Base-by-base conservation (phyloP, 805 yeast species). In the Ogataea kodamae region DNA sequence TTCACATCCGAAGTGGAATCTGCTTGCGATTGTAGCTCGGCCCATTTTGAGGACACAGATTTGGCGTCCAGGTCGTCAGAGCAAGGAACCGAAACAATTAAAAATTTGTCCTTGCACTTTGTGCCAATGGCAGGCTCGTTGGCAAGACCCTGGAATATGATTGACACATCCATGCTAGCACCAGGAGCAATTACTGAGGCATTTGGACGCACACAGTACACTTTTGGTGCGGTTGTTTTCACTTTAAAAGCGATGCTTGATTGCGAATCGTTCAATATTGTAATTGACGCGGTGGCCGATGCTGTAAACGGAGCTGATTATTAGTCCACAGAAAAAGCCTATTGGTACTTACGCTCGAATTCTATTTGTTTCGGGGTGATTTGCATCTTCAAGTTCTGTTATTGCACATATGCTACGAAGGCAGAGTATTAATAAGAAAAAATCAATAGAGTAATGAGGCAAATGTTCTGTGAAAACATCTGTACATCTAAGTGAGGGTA, bases 221-320 rank as follows among this genome's bases (percentile, higher is more conserved):
- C 69, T 61, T 86, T 89, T 42, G 98, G 98, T 7, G 97, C 97
- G 5, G 98, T 92, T 28, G 98, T 90, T 67, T 90, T 92, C 55
- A 92, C 97, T 67, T 92, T 92, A 72, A 87, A 92, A 18, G 96
- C 96, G 51, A 76, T 63, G 19, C 77, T 65, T 35, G 68, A 68
- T 10, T 74, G 60, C 15, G 57, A 41, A 49, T 78, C 80, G 59
- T 83, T 82, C 24, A 68, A 58, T 45, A 79, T 69, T 27, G 64
- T 59, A 50, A 79, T 67, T 37, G 68, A 63, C 55, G 79, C 81
- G 11, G 92, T 81, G 25, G 81, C 73, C 47, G 82, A 78, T 49
- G 74, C 70, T 46, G 83, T 74, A 57, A 86, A 78, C 26, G 94
- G 87, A 41, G 89, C 94, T 81, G 15, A 11, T 5, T 7, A 25